Evolutionary conservation across 1,139 yeast genomes (phyloP).

Genomic region (Protomyces arabidopsidicola): DNA sequence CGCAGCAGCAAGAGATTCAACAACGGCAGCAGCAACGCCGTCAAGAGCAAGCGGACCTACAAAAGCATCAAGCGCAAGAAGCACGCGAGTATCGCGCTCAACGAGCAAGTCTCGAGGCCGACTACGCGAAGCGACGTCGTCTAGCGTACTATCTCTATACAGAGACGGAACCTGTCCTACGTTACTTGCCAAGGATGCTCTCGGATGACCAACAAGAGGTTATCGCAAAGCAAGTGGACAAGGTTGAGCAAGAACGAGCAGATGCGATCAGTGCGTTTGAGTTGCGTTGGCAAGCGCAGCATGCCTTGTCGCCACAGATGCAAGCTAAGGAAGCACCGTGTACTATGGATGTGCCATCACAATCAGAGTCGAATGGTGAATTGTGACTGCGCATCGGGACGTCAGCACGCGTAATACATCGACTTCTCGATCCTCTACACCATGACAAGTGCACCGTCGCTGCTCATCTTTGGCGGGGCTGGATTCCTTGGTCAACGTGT

Average conservation of each 20-base stretch:
- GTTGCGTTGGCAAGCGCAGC: background rate
- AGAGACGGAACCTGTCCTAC: background rate
- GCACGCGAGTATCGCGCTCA: background rate
- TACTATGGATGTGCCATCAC: background rate
- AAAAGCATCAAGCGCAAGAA: background rate
- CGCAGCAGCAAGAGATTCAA: conserved; percentile 15
- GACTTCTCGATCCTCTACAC: background rate
- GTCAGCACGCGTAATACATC: background rate
- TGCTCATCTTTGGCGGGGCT: conserved; percentile 27
- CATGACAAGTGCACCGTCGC: background rate
- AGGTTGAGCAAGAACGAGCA: background rate
- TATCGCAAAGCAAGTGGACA: background rate
- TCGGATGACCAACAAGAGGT: background rate
- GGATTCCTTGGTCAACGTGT: conserved; percentile 26
- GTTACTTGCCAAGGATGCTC: background rate
- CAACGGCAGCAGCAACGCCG: conserved; percentile 6
- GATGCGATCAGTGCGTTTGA: background rate
- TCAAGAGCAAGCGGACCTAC: background rate
- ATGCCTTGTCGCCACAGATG: background rate
- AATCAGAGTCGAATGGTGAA: background rate
- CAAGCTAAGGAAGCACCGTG: background rate
- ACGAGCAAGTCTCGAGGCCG: background rate
- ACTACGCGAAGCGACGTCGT: background rate
- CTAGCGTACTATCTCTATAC: background rate
- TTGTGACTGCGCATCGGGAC: background rate